A percentile compares a stretch with the other conserved stretches of the same genome.
phyloP scores from a whole-genome alignment of 2,329 filamentous ascomycete genomes.

The Xylariaceae sp. region DNA sequence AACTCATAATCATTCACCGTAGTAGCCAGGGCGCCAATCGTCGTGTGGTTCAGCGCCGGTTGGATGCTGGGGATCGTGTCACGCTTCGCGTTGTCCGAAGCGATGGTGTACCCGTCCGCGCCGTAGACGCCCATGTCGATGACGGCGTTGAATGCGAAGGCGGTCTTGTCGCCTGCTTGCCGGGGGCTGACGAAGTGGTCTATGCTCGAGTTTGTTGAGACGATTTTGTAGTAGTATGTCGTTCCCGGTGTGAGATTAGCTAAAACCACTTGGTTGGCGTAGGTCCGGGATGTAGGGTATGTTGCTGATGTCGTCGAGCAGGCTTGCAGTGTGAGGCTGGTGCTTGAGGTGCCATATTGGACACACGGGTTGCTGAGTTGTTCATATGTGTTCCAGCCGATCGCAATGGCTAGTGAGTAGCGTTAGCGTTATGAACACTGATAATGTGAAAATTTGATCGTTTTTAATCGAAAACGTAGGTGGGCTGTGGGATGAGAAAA shows the following conservation, averaged over 20 bases:
- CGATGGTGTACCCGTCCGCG: constrained; percentile 47
- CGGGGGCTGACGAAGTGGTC: constrained; percentile 53
- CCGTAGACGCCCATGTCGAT: constrained; percentile 55
- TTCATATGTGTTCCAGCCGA: constrained; percentile 56
- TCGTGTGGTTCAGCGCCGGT: constrained; percentile 54
- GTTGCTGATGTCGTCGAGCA: constrained; percentile 47
- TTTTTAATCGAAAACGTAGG: no score
- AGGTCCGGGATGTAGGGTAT: constrained; percentile 52
- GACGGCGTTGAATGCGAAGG: constrained; percentile 50
- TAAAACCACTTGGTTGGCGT: constrained; percentile 46
- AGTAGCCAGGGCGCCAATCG: constrained; percentile 50
- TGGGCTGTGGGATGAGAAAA: no score
- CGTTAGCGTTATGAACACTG: no score
- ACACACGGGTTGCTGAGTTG: constrained; percentile 45
- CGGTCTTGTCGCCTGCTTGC: constrained; percentile 48
- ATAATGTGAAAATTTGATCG: no score
- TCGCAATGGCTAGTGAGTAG: constrained; percentile 40
- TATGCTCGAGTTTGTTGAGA: constrained; percentile 51
- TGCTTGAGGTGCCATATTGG: constrained; percentile 44
- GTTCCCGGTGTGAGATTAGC: constrained; percentile 46
- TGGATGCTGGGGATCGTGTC: constrained; percentile 46
- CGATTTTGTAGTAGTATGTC: constrained; percentile 58
- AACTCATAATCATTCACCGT: constrained; percentile 54
- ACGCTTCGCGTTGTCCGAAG: constrained; percentile 41
- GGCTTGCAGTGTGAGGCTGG: constrained; percentile 34